Base-by-base conservation (phyloP, 306 rosid species). In the Chamaecrista fasciculata region DNA sequence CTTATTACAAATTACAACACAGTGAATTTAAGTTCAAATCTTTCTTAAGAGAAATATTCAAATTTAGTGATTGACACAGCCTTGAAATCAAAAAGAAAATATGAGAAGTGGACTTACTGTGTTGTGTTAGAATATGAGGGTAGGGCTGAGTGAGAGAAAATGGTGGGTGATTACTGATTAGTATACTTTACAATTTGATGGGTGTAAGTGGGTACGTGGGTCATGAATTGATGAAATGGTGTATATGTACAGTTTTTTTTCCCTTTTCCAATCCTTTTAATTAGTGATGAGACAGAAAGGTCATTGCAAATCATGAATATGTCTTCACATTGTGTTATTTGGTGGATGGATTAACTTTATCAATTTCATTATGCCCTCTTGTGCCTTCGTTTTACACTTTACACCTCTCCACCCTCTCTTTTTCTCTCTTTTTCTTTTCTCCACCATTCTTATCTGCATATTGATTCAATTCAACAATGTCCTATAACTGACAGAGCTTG, bases 201-300 rank as follows among this genome's bases (percentile, higher is more conserved):
- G 83, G n/a, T n/a, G n/a, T n/a, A n/a, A 71, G 83, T 59, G 65
- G 64, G 64, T 58, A 36, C 86, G 79, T 64, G 89, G 87, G 84
- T 71, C 68, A 71, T 77, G 34, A n/a, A n/a, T n/a, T n/a, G n/a
- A 29, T 29, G 81, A 86, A 79, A 87, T 89, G 93, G 86, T 88
- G 93, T 86, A 83, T 80, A 83, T 91, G 89, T 82, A 86, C 81
- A 91, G 86, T 81, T 83, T 81, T 81, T 64, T 36, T 75, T 69
- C 73, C 39, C 68, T 36, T 75, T 69, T 76, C 39, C 20, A 70
- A 76, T 78, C 83, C 84, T 85, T 56, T 87, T 76, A 75, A 73
- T 74, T 68, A 87, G 85, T 85, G 72, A 83, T 79, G 64, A 79
- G 91, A 81, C 78, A 76, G 50, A 80, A 81, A 80, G 74, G 89